These are phyloP conservation scores for Naganishia randhawae DNA, from an alignment of 768 basidiomycete species.

Conservation along the genomic window DNA sequence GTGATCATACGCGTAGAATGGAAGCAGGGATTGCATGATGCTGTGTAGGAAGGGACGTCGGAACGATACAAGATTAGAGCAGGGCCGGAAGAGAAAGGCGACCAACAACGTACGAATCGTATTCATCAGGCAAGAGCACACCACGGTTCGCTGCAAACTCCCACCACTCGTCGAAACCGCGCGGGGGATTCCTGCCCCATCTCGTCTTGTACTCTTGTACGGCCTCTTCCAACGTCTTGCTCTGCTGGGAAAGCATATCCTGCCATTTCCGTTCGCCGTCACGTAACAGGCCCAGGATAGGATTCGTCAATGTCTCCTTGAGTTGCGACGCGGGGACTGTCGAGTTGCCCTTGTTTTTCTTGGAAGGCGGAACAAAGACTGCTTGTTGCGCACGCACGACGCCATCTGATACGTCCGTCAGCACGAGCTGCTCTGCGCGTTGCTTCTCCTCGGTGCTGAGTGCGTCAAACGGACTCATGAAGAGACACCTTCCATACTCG, in stretches of 20 bases:
- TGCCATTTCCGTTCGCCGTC: conserved; percentile 74
- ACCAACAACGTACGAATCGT: conserved; percentile 44
- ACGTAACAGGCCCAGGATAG: conserved; percentile 77
- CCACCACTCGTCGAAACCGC: conserved; percentile 83
- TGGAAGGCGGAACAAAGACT: conserved; percentile 16
- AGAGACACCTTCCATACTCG: conserved; percentile 48
- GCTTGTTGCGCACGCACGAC: conserved; percentile 36
- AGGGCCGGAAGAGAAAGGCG: too few relatives aligned
- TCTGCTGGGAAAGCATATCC: conserved; percentile 67
- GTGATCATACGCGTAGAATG: conserved; percentile 48
- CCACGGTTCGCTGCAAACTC: conserved; percentile 42
- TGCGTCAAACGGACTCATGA: conserved; percentile 47
- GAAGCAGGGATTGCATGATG: conserved; percentile 49
- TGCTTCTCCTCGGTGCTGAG: conserved; percentile 40
- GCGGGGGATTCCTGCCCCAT: conserved; percentile 75
- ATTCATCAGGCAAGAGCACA: conserved; percentile 50
- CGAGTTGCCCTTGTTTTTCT: conserved; percentile 3
- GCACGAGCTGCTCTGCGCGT: conserved; percentile 38
- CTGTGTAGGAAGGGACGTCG: conserved; percentile 27
- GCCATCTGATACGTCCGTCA: conserved; percentile 43
- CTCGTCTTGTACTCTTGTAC: conserved; percentile 75
- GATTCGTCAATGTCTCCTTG: conserved; percentile 54
- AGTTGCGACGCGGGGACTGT: background rate
- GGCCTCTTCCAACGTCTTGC: conserved; percentile 71
- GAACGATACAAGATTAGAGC: background rate